Percentiles rank a stretch among this genome's conserved stretches.
These are phyloP conservation scores for Cymbidium sinense DNA, from an alignment of 106 monocot species.

Conservation along the genomic window DNA sequence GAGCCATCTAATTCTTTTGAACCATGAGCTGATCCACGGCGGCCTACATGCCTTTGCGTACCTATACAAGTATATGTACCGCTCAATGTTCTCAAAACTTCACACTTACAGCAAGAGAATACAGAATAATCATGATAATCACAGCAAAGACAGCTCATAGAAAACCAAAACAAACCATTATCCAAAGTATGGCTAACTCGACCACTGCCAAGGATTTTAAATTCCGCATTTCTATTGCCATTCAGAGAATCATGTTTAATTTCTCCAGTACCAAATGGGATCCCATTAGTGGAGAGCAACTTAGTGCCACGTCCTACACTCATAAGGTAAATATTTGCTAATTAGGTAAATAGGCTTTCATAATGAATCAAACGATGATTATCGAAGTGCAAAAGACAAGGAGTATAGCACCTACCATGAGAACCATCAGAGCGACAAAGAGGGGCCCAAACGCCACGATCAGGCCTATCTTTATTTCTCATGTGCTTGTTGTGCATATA, in stretches of 20 bases:
- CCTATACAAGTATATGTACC: constrained; percentile 22
- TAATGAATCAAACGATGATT: not conserved
- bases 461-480: constrained; percentile 75
- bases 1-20: constrained; percentile 46
- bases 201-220: constrained; percentile 16
- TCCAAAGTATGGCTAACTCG: constrained; percentile 30
- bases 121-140: not conserved
- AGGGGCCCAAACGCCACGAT: constrained; percentile 75
- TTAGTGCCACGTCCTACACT: constrained; percentile 12
- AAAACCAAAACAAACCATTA: constrained; percentile 38
- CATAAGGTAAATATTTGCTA: not conserved
- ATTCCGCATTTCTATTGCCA: constrained; percentile 33
- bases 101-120: not conserved
- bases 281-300: constrained; percentile 3
- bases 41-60: constrained; percentile 52
- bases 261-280: constrained; percentile 21
- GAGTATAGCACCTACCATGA: constrained; percentile 11
- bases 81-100: not conserved
- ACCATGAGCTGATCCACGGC: constrained; percentile 40
- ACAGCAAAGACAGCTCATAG: not conserved
- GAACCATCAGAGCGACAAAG: constrained; percentile 51
- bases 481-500: constrained; percentile 59
- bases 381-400: not conserved
- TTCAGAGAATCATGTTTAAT: constrained; percentile 23
- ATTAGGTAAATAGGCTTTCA: not conserved